Evolutionary conservation across 108 stramenopile species (phyloP), one percentile per base, ranked within the genome.

Genomic region (Fragilaria radians): DNA sequence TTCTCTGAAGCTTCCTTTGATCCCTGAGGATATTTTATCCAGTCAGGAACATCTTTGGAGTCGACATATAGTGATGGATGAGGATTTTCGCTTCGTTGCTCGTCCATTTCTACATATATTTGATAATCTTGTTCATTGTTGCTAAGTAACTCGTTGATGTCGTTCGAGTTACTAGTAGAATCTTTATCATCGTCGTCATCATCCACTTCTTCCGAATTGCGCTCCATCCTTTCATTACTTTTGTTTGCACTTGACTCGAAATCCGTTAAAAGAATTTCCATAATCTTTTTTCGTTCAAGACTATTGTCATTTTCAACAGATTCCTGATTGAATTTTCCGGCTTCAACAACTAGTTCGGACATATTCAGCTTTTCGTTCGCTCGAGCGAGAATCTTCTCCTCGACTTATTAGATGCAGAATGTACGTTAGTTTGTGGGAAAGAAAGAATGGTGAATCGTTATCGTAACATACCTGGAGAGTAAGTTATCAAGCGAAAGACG

Each of bases 341-440:
- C 84, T 64, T 95, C 96, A 1, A 97, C 93, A 33, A 96, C 94
- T 27, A 97, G 74, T 48, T 85, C 89, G 33, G 81, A 86, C 88
- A 96, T 90, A 61, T 93, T 95, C 47, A 86, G 78, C 72, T 97
- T 97, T 34, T 95, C 93, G 0, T 78, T 94, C 0, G 95, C 95
- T 56, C 96, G 85, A 47, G 78, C 72, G 26, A 95, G 58, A 48
- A 97, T 96, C 67, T 89, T 84, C 63, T 95, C 95, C 63, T 97
- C 96, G 1, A 97, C 93, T 42, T 11, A 42, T 11, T 42, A 14
- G n/a, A n/a, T n/a, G n/a, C n/a, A n/a, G n/a, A n/a, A n/a, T n/a
- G n/a, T n/a, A n/a, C n/a, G n/a, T n/a, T n/a, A n/a, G n/a, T n/a
- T n/a, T n/a, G n/a, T n/a, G n/a, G n/a, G n/a, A n/a, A n/a, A n/a